These are phyloP conservation scores for Volvox reticuliferus DNA, from an alignment of 139 green algal genomes.

Conservation along the genomic window DNA sequence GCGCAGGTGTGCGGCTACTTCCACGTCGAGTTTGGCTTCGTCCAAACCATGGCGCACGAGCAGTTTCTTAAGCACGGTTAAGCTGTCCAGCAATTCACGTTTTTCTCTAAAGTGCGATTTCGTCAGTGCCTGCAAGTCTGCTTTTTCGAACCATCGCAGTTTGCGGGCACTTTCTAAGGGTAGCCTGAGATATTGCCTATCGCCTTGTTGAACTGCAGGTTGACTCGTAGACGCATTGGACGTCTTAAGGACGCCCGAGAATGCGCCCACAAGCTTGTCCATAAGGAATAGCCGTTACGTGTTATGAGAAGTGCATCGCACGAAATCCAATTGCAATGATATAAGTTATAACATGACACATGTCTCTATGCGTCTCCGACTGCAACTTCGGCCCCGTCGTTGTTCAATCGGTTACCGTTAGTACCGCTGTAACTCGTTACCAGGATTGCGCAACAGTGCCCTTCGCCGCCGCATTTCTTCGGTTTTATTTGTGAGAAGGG, in stretches of 20 bases:
- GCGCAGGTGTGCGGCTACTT: constrained; percentile 12
- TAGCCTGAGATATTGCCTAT: constrained; percentile 51
- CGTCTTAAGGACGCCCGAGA: background rate
- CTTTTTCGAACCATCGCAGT: constrained; percentile 77
- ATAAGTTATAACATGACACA: no score
- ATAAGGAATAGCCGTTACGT: background rate
- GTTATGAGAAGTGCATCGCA: no score
- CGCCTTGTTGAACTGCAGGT: background rate
- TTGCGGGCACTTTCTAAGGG: constrained; percentile 72
- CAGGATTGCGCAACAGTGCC: no score
- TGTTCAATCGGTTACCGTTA: no score
- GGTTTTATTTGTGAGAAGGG: no score
- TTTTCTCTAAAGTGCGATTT: constrained; percentile 67
- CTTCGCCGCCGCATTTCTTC: no score
- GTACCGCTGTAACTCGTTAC: no score
- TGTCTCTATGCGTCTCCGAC: no score
- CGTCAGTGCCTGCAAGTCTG: constrained; percentile 62
- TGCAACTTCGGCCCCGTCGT: no score
- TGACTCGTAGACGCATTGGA: no score
- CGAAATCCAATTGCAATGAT: no score
- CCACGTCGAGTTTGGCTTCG: constrained; percentile 46
- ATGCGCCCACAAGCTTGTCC: constrained; percentile 23
- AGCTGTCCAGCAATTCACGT: constrained; percentile 62
- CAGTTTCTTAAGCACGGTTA: constrained; percentile 59
- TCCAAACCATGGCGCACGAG: constrained; percentile 51